Evolutionary conservation across 495 filamentous ascomycete species (phyloP), one percentile per base, ranked within the genome.

Genomic region (Thermothielavioides terrestris): DNA sequence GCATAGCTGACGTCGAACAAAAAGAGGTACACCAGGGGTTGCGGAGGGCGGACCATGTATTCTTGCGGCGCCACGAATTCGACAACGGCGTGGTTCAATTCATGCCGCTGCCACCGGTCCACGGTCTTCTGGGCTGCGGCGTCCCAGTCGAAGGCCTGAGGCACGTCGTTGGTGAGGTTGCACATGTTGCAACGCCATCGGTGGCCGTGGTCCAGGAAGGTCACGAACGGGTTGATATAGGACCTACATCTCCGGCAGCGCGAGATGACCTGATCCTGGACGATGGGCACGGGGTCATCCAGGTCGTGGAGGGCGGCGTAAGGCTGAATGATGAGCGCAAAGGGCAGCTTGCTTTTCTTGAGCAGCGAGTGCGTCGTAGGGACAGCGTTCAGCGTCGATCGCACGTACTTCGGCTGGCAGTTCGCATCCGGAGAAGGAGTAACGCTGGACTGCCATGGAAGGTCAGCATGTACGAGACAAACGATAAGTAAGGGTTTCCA

Each of bases 181-280:
- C 92, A 98, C 91, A 98, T 97, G 69, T 98, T 98, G 70, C 92
- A 98, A 49, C 91, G 83, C 92, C 92, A 97, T 61, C 92, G 80
- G 71, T 98, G 92, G 17, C 91, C 91, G 66, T 97, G 88, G 52
- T 98, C 92, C 35, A 98, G 71, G 75, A 98, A 98, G 43, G 85
- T 88, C 37, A 90, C 92, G 50, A 91, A 98, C 18, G 92, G 89
- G 66, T 97, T 96, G 73, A 97, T 97, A 62, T 97, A 97, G 36
- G 91, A 90, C 50, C 91, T 79, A 67, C 92, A 98, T 60, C 92
- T 82, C 65, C 92, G 77, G 71, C 92, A 98, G 60, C 92, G 81
- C 31, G 90, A 91, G 61, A 98, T 98, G 48, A 98, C 89, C 67
- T 96, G 94, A 66, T 98, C 92, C 37, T 91, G 84, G 23, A 95